Evolutionary conservation across 1,139 yeast genomes (phyloP).

Genomic region (Kodamaea plutei): DNA sequence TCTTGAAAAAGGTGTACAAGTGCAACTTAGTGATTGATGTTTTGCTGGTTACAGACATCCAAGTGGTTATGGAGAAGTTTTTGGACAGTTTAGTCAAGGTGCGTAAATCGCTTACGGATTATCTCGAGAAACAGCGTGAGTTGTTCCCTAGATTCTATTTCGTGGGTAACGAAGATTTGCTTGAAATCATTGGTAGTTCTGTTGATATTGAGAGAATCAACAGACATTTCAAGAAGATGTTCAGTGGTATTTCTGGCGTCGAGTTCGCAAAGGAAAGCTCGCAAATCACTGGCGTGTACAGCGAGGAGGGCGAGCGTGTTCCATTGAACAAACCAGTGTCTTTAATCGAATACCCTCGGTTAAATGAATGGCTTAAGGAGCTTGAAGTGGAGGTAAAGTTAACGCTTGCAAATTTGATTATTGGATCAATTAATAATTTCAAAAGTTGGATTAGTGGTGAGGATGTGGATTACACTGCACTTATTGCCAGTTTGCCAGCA

Average conservation of each 20-base stretch:
- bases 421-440: slow-evolving; percentile 9
- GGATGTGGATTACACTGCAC: not conserved
- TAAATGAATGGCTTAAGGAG: slow-evolving; percentile 61
- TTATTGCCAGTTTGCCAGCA: slow-evolving; percentile 35
- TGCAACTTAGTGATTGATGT: slow-evolving; percentile 56
- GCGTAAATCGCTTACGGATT: slow-evolving; percentile 68
- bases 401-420: slow-evolving; percentile 39
- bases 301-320: slow-evolving; percentile 64
- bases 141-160: slow-evolving; percentile 81
- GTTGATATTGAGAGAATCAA: slow-evolving; percentile 48
- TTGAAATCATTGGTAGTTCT: slow-evolving; percentile 75
- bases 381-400: slow-evolving; percentile 53
- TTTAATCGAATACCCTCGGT: slow-evolving; percentile 35
- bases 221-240: slow-evolving; percentile 68
- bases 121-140: slow-evolving; percentile 75
- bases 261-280: slow-evolving; percentile 33
- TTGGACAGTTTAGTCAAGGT: slow-evolving; percentile 56
- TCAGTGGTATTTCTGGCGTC: slow-evolving; percentile 56
- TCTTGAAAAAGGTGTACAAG: slow-evolving; percentile 50
- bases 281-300: slow-evolving; percentile 45
- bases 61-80: slow-evolving; percentile 45
- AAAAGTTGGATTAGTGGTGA: slow-evolving; percentile 10
- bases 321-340: slow-evolving; percentile 42
- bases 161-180: slow-evolving; percentile 84
- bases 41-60: slow-evolving; percentile 49